Percentiles rank a stretch among this genome's conserved stretches.
phyloP scores from a whole-genome alignment of 176 grass and related monocot species.

The Oryza punctata region DNA sequence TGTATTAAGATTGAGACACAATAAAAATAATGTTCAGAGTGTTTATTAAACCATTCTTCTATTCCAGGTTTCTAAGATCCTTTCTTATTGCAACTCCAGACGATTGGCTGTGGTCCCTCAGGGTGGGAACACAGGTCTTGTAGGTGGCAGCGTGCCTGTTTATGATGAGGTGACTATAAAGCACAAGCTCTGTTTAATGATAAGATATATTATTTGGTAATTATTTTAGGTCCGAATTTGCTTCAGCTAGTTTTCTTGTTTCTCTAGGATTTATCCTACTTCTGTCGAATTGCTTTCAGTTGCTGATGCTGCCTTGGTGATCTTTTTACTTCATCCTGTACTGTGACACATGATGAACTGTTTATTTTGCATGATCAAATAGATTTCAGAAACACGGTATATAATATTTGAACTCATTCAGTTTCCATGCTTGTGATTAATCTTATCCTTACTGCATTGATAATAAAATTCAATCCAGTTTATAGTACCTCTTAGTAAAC shows the following conservation, averaged over 20 bases:
- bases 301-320: not conserved
- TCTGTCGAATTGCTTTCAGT: constrained; percentile 16
- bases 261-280: not conserved
- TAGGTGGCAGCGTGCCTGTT: constrained; percentile 96
- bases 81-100: constrained; percentile 88
- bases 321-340: not conserved
- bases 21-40: constrained; percentile 5
- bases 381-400: constrained; percentile 3
- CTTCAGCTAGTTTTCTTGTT: constrained; percentile 7
- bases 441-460: not conserved
- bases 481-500: not conserved
- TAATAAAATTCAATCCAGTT: not conserved
- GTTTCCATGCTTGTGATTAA: not conserved
- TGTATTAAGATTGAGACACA: not conserved
- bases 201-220: not conserved
- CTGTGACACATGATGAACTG: not conserved
- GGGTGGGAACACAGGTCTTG: constrained; percentile 96
- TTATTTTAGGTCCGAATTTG: not conserved
- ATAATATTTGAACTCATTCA: not conserved
- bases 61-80: constrained; percentile 94
- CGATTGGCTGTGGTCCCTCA: constrained; percentile 83
- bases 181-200: constrained; percentile 9
- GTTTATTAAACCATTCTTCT: constrained; percentile 34
- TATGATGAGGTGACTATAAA: constrained; percentile 72
- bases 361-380: constrained; percentile 21